Base-by-base conservation (phyloP, 139 green algal species). In the Chlorella sp. region DNA sequence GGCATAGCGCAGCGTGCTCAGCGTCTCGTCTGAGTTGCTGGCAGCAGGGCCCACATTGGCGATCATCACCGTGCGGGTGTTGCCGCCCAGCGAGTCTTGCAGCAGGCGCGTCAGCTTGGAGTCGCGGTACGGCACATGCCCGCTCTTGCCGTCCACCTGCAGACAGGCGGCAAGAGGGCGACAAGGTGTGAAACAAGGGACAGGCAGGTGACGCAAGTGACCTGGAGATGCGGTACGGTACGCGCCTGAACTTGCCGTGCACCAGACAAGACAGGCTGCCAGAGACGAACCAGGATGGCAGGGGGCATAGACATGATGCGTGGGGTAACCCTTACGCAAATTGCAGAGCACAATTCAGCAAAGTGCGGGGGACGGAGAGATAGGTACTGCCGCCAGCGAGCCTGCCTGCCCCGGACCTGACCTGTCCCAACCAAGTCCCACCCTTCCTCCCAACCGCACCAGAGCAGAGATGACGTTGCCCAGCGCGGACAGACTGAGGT, bases 51-150 rank as follows among this genome's bases (percentile, higher is more conserved):
- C 96, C 34, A 99, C 96, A 87, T 97, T 98, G 19, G 97, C 97
- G 61, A 99, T 96, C 97, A 99, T 99, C 30, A 97, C 92, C 1
- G 97, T 99, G 24, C 96, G 93, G 81, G 91, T 94, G 94, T 99
- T 99, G 86, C 97, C 97, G 32, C 97, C 97, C 77, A 99, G 90
- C 0, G 95, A 98, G 89, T 99, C 97, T 95, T 95, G 91, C 83
- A 97, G 90, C 53, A 99, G 91, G 1, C 97, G 93, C 3, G 97
- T 99, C 66, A 99, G 95, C 91, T 99, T 98, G 79, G 93, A 97
- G 91, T 99, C 96, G 9, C 97, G 93, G 92, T 97, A 98, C 16
- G 96, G 96, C 42, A 98, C 93, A 87, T 98, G 96, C 99, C 99
- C 14, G 30, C 42, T 68, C 79, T 85, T 85, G 79, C 79, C 42